Conservation (phyloP, 2,329 filamentous ascomycete genomes). For the Colletotrichum sp. region DNA sequence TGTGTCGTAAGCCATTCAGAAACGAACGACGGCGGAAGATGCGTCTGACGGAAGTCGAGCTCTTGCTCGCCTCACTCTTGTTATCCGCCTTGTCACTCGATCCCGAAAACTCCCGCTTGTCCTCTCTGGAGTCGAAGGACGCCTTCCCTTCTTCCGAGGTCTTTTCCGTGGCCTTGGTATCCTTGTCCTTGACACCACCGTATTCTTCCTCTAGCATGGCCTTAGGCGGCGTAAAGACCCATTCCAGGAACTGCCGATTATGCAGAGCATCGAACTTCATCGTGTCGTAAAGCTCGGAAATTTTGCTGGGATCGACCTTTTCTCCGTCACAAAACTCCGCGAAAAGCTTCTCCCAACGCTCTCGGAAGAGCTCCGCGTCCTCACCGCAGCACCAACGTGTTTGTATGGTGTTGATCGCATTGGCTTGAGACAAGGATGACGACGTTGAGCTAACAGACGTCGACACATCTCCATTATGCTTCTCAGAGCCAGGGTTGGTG, state of each 20-base stretch:
- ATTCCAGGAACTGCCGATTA: conserved; percentile 95
- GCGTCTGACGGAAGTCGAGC: conserved; percentile 40
- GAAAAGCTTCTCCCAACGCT: conserved; percentile 98
- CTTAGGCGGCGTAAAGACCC: conserved; percentile 91
- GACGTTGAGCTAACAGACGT: conserved; percentile 42
- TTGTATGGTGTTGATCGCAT: conserved; percentile 75
- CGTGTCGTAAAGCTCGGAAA: conserved; percentile 97
- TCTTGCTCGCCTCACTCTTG: conserved; percentile 37
- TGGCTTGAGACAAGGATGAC: conserved; percentile 63
- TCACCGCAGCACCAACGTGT: conserved; percentile 95
- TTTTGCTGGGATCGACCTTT: conserved; percentile 98
- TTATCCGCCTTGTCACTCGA: conserved; percentile 46
- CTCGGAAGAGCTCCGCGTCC: conserved; percentile 91
- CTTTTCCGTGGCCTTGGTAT: conserved; percentile 36
- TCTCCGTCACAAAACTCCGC: conserved; percentile 95
- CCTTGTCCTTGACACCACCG: conserved; percentile 43
- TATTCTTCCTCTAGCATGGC: conserved; percentile 77
- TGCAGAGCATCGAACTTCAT: conserved; percentile 99
- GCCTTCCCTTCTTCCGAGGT: conserved; percentile 44
- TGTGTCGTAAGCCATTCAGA: conserved; percentile 56
- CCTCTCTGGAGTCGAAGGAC: conserved; percentile 40
- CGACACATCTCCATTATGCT: conserved; percentile 44
- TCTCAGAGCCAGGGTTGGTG: conserved; percentile 55
- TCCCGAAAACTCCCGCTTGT: conserved; percentile 36
- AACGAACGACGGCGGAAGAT: conserved; percentile 68